phyloP scores from a whole-genome alignment of 225 moss, liverwort and hornwort species.

The Sphagnum tenellum region DNA sequence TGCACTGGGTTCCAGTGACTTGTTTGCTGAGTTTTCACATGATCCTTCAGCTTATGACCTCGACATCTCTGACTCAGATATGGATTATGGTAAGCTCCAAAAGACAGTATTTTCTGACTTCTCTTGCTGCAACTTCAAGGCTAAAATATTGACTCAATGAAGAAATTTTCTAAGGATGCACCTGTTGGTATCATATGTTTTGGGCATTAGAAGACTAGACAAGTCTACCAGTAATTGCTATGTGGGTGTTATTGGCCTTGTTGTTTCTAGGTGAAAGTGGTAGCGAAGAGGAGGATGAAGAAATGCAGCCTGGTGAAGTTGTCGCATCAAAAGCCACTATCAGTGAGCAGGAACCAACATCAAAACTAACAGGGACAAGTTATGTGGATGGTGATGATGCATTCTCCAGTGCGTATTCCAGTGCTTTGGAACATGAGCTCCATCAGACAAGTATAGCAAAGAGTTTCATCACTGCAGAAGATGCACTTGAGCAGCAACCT shows the following conservation, averaged over 20 bases:
- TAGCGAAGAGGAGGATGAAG: slow-evolving; percentile 50
- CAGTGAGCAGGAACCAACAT: slow-evolving; percentile 18
- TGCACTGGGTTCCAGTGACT: slow-evolving; percentile 45
- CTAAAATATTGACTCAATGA: background rate
- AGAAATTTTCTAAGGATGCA: no score
- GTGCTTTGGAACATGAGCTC: slow-evolving; percentile 56
- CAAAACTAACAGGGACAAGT: slow-evolving; percentile 13
- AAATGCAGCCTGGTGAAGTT: slow-evolving; percentile 16
- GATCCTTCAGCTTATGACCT: slow-evolving; percentile 23
- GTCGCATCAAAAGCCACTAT: slow-evolving; percentile 19
- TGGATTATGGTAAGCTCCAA: slow-evolving; percentile 39
- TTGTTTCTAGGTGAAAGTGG: background rate
- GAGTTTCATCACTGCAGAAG: slow-evolving; percentile 50
- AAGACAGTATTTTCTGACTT: background rate
- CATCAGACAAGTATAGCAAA: slow-evolving; percentile 61
- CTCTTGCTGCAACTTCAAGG: no score
- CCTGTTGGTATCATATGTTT: no score
- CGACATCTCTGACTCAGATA: slow-evolving; percentile 52
- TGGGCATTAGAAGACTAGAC: no score
- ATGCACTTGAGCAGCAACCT: slow-evolving; percentile 13
- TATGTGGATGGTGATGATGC: slow-evolving; percentile 8
- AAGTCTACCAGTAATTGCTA: no score
- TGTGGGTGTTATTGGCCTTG: background rate
- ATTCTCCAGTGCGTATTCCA: slow-evolving; percentile 69
- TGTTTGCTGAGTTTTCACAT: slow-evolving; percentile 19